Conservation (phyloP, 345 rosid species). For the Pistacia atlantica region DNA sequence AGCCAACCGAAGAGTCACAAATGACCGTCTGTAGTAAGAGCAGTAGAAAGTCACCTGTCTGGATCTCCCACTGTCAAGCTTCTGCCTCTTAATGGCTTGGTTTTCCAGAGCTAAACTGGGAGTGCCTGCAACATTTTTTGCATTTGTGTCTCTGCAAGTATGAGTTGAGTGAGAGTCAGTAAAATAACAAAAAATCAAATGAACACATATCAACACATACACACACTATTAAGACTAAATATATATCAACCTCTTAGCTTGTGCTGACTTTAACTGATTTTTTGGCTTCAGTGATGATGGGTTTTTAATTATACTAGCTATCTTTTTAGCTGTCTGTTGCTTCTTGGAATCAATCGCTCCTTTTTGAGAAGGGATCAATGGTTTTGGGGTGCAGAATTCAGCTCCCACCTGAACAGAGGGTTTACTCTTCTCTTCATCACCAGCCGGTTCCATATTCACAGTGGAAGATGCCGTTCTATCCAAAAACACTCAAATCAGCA, state of each 20-base stretch:
- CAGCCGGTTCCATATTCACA: conserved; percentile 24
- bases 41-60: conserved; percentile 63
- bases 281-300: conserved; percentile 59
- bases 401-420: conserved; percentile 25
- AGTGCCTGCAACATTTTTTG: conserved; percentile 40
- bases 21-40: background rate
- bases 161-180: conserved; percentile 2
- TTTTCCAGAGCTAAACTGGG: conserved; percentile 73
- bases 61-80: conserved; percentile 86
- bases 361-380: conserved; percentile 25
- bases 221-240: background rate
- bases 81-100: conserved; percentile 95
- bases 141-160: conserved; percentile 40
- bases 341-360: conserved; percentile 55
- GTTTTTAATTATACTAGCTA: conserved; percentile 56
- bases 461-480: conserved; percentile 18
- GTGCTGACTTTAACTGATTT: conserved; percentile 53
- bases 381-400: conserved; percentile 57
- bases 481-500: conserved; percentile 14
- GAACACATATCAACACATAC: background rate
- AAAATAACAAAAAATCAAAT: background rate
- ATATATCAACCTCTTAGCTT: conserved; percentile 36
- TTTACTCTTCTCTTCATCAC: conserved; percentile 42
- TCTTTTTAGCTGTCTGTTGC: conserved; percentile 61
- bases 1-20: background rate